Base-by-base conservation (phyloP, 1,284 basidiomycete genomes). In the Trichosporon coremiiforme region DNA sequence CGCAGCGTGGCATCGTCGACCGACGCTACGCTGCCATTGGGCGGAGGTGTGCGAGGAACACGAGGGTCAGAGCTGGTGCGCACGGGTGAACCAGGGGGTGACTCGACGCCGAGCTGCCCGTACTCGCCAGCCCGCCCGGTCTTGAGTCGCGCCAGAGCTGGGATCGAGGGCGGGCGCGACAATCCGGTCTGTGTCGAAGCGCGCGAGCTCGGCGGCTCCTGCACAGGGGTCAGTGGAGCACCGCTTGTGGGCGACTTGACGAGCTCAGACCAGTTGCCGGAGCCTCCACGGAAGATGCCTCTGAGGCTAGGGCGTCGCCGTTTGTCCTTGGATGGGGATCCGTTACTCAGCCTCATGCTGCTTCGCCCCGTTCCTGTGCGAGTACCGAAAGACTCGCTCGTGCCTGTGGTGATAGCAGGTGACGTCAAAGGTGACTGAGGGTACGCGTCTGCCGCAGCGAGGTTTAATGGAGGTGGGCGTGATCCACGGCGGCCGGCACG, bases 251-350 rank as follows among this genome's bases (percentile, higher is more conserved):
- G 72, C 5, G 69, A 70, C 20, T 63, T 20, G 8, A 79, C 77
- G 3, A 82, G 72, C 33, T 80, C 80, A 20, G 74, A 73, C 80
- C 80, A 82, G 68, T 77, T 79, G 8, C 80, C 80, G 0, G 79
- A 81, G 31, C 73, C 71, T 0, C 75, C 74, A 2, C 79, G 75
- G 72, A 82, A 82, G 29, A 82, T 79, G 63, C 75, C 77, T 25
- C 75, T 70, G 22, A 82, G 67, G 33, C 71, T 77, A 0, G 80
- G 79, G 25, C 79, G 70, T 60, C 76, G 71, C 25, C 63, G 69
- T 55, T 70, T 68, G 36, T 67, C 25, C 66, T 68, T 70, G 50
- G 64, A 41, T 4, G 47, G 65, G 22, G 65, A 29, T 25, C 50
- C 47, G 25, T 36, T 9, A 20, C 50, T 25, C 17, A 25, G 15